Evolutionary conservation across 148 eudicot species (phyloP).

Genomic region (Pouteria glomerata): DNA sequence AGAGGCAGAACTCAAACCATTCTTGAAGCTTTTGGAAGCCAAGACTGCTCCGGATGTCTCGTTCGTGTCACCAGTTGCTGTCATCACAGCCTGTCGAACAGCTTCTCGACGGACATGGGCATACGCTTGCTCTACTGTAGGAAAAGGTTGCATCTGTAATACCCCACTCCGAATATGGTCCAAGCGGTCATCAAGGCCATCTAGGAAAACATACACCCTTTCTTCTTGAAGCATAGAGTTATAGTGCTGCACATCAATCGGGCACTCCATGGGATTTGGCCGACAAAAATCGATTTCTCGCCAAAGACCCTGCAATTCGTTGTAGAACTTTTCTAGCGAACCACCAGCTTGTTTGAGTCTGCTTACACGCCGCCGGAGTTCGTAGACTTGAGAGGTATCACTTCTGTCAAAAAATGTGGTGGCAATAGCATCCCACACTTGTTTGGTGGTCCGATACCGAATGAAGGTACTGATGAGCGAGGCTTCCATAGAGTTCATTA

Average conservation of each 20-base stretch:
- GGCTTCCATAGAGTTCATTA: neutral
- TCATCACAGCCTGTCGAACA: neutral
- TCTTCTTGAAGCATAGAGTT: neutral
- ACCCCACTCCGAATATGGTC: neutral
- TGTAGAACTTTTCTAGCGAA: neutral
- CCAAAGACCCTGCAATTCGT: neutral
- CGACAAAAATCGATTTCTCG: neutral
- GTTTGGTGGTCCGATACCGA: neutral
- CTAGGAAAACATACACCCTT: neutral
- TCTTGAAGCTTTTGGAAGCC: neutral
- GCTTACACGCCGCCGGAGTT: neutral
- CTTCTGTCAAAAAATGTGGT: neutral
- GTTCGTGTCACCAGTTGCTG: neutral
- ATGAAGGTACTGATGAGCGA: neutral
- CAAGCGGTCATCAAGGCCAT: neutral
- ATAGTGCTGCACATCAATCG: neutral
- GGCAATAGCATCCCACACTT: neutral
- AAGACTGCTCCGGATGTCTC: neutral
- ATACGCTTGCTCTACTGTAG: constrained; percentile 2
- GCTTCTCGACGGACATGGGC: neutral
- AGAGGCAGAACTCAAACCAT: too few relatives aligned
- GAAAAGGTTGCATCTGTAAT: neutral
- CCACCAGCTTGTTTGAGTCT: neutral
- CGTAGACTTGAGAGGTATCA: neutral
- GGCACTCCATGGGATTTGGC: constrained; percentile 1